Conservation (phyloP, 2,329 filamentous ascomycete species). For the Penicillium glabrum region DNA sequence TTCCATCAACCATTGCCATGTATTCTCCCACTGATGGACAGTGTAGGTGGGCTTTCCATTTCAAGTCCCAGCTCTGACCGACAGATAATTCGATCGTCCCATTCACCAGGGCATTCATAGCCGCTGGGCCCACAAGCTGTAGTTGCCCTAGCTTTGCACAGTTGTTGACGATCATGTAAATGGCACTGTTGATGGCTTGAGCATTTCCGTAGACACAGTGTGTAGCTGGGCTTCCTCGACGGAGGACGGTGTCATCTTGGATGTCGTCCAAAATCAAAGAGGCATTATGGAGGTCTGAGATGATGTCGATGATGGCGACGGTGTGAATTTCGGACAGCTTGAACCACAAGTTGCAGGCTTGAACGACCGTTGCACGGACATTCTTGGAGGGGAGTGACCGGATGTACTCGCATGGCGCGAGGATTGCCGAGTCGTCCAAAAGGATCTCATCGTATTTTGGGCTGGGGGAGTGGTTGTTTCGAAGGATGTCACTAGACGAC, state of each 20-base stretch:
- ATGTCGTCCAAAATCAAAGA: constrained; percentile 6
- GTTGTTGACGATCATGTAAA: background rate
- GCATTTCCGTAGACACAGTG: background rate
- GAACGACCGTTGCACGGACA: background rate
- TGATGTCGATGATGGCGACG: background rate
- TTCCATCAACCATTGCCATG: constrained; percentile 4
- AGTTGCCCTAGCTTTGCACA: background rate
- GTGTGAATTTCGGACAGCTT: background rate
- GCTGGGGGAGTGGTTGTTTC: background rate
- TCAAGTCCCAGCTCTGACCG: background rate
- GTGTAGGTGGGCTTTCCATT: background rate
- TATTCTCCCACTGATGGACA: background rate
- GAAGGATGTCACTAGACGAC: background rate
- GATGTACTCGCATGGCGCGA: background rate
- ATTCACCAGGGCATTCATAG: background rate
- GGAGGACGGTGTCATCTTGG: constrained; percentile 1
- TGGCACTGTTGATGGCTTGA: background rate
- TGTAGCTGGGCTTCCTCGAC: constrained; percentile 1
- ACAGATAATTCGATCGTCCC: background rate
- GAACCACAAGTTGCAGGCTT: constrained; percentile 2
- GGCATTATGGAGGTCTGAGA: background rate
- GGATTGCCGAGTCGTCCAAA: background rate
- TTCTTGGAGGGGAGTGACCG: constrained; percentile 1
- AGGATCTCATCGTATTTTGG: background rate
- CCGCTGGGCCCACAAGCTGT: background rate